A percentile compares a stretch with the other conserved stretches of the same genome.
phyloP scores from a whole-genome alignment of 1,284 basidiomycete species.

The Cryptococcus floricola region DNA sequence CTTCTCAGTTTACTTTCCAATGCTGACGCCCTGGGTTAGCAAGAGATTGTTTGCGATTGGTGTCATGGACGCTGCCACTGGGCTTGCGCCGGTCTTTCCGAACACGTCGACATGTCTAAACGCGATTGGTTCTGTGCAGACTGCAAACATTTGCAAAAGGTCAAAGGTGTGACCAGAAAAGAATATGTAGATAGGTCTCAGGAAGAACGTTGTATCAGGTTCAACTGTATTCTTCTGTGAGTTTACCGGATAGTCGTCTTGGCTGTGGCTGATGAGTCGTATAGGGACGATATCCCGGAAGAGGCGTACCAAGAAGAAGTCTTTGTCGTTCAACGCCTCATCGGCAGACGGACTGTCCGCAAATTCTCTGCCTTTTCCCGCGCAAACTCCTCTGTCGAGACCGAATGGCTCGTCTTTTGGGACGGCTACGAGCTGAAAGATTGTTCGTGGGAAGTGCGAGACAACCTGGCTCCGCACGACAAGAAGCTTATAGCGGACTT shows the following conservation, averaged over 20 bases:
- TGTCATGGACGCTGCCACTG: conserved; percentile 1
- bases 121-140: conserved; percentile 1
- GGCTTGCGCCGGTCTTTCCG: conserved; percentile 5
- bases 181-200: neutral
- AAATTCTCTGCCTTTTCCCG: neutral
- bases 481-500: neutral
- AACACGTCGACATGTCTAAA: conserved; percentile 1
- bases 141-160: neutral
- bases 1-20: neutral
- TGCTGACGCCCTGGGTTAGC: neutral
- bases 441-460: neutral
- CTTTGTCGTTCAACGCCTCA: neutral
- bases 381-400: neutral
- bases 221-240: neutral
- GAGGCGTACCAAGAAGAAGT: neutral
- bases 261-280: neutral
- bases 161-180: neutral
- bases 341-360: neutral
- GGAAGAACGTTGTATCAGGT: neutral
- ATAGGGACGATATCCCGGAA: neutral
- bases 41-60: neutral
- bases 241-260: neutral
- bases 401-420: neutral
- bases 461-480: neutral
- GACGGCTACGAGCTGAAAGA: neutral